Evolutionary conservation across 2,329 filamentous ascomycete species (phyloP).

Genomic region (Fusarium protoensiforme): DNA sequence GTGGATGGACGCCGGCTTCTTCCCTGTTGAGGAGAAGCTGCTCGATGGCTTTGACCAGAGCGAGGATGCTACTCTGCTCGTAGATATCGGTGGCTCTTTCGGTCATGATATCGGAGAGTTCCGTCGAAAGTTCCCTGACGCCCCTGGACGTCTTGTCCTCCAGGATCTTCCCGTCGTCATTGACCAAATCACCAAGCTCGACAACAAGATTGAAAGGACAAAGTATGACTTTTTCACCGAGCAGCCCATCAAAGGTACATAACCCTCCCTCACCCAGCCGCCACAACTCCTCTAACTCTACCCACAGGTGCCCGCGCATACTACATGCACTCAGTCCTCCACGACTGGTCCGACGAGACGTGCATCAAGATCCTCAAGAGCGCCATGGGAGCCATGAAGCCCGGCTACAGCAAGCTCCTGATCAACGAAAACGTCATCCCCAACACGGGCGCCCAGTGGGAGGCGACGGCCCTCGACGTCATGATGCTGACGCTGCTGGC

Average conservation of each 20-base stretch:
- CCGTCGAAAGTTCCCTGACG: constrained; percentile 47
- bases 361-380: constrained; percentile 45
- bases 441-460: constrained; percentile 47
- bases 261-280: not conserved
- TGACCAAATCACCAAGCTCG: constrained; percentile 44
- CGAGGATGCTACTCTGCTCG: constrained; percentile 42
- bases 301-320: constrained; percentile 50
- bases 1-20: constrained; percentile 52
- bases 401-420: constrained; percentile 51
- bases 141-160: constrained; percentile 56
- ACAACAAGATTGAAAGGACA: constrained; percentile 48
- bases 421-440: constrained; percentile 54
- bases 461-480: constrained; percentile 52
- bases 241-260: constrained; percentile 56
- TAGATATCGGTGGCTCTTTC: constrained; percentile 50
- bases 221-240: constrained; percentile 58
- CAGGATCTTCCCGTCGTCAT: constrained; percentile 60
- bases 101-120: constrained; percentile 52
- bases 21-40: constrained; percentile 47
- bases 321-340: constrained; percentile 54
- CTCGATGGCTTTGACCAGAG: constrained; percentile 42
- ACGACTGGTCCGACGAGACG: constrained; percentile 54
- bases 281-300: not conserved
- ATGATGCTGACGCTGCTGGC: constrained; percentile 48
- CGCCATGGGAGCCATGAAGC: constrained; percentile 49